Percentiles rank a stretch among this genome's conserved stretches.
Conservation (phyloP, 176 grass and related monocot genomes). For the Cenchrus americanus region DNA sequence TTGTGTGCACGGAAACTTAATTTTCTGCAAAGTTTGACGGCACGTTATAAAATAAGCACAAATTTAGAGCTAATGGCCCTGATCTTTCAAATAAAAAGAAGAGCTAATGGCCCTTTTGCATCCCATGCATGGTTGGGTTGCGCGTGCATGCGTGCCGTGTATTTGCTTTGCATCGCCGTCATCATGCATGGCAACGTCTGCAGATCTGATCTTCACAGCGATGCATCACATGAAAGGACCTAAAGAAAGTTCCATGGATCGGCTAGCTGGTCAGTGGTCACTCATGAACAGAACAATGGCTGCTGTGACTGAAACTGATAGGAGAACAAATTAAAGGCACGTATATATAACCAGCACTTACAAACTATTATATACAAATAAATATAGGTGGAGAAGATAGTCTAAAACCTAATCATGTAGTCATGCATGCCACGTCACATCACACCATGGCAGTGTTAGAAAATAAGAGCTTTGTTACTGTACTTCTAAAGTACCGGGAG, state of each 20-base stretch:
- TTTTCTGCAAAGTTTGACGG: not conserved
- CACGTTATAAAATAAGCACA: not conserved
- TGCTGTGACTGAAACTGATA: not conserved
- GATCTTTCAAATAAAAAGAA: not conserved
- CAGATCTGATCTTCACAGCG: constrained; percentile 40
- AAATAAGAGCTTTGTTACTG: no score
- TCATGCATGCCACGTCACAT: not conserved
- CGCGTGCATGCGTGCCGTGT: not conserved
- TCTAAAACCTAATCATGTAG: not conserved
- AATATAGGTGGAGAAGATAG: not conserved
- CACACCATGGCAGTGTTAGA: not conserved
- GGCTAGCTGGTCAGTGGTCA: not conserved
- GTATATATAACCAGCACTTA: not conserved
- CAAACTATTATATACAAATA: not conserved
- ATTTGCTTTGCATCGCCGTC: not conserved
- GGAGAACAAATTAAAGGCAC: not conserved
- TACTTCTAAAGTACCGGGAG: no score
- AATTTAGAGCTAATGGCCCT: not conserved
- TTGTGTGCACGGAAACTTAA: not conserved
- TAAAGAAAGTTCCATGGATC: constrained; percentile 3
- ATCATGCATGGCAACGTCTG: not conserved
- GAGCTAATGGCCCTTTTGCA: not conserved
- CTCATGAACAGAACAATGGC: not conserved
- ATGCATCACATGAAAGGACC: constrained; percentile 37
- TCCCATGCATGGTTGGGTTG: not conserved